A percentile compares a stretch with the other conserved stretches of the same genome.
Evolutionary conservation across 2,329 filamentous ascomycete genomes (phyloP).

Genomic region (Stachybotrys chlorohalonatus): DNA sequence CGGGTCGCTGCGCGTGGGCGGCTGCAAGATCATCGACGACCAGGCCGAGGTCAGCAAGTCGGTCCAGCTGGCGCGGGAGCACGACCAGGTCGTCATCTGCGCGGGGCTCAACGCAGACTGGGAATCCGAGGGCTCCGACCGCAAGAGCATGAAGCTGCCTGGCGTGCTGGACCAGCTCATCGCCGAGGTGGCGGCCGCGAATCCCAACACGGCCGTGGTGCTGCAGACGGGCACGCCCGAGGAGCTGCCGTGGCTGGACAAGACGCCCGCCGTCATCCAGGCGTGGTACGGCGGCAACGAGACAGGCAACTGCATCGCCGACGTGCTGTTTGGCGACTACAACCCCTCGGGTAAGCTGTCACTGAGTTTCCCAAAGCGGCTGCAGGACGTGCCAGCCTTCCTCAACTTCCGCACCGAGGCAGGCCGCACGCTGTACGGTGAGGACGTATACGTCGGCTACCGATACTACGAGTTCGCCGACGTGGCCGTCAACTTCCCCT

Average conservation of each 20-base stretch:
- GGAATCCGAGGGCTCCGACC: conserved; percentile 73
- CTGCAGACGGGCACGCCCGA: conserved; percentile 72
- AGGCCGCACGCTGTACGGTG: conserved; percentile 64
- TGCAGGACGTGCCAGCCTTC: conserved; percentile 66
- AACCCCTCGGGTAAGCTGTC: conserved; percentile 71
- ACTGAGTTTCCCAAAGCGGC: conserved; percentile 57
- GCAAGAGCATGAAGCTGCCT: conserved; percentile 71
- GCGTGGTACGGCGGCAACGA: conserved; percentile 88
- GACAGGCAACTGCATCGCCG: conserved; percentile 71
- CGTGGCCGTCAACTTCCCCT: conserved; percentile 60
- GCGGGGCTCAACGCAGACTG: conserved; percentile 73
- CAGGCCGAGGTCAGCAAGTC: conserved; percentile 56
- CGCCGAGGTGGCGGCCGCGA: conserved; percentile 52
- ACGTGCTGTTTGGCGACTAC: conserved; percentile 64
- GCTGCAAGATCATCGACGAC: conserved; percentile 46
- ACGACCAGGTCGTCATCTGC: conserved; percentile 71
- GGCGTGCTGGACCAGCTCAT: conserved; percentile 64
- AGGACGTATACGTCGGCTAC: conserved; percentile 76
- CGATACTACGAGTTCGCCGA: conserved; percentile 68
- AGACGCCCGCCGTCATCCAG: conserved; percentile 54
- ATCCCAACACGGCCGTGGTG: conserved; percentile 62
- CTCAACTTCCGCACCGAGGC: conserved; percentile 66
- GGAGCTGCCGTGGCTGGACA: conserved; percentile 57
- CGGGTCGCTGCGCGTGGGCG: conserved; percentile 55
- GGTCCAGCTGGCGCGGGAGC: conserved; percentile 55